Evolutionary conservation across 2,329 filamentous ascomycete species (phyloP).

Genomic region (Leptographium radiaticola): DNA sequence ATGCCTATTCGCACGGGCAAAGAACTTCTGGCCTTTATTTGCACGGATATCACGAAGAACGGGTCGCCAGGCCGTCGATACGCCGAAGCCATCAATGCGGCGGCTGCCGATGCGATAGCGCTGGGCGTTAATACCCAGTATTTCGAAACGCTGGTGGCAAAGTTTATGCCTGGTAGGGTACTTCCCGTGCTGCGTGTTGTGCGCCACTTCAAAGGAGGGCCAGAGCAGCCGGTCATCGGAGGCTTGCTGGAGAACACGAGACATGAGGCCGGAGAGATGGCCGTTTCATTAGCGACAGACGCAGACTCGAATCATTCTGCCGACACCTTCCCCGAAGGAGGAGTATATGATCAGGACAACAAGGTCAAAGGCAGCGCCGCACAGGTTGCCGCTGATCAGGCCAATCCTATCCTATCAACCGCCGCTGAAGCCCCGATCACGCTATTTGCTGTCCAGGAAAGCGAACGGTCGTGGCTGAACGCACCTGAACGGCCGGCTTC

Average conservation of each 20-base stretch:
- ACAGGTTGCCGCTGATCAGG: neutral
- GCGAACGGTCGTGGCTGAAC: neutral
- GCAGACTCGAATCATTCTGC: neutral
- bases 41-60: neutral
- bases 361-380: neutral
- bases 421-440: neutral
- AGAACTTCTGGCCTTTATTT: neutral
- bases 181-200: neutral
- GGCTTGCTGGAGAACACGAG: neutral
- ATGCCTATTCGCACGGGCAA: neutral
- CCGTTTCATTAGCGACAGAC: neutral
- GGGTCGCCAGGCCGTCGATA: neutral
- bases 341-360: neutral
- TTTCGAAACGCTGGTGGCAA: slow-evolving; percentile 2
- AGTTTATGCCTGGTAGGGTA: slow-evolving; percentile 1
- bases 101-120: slow-evolving; percentile 4
- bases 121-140: slow-evolving; percentile 1
- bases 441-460: neutral
- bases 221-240: neutral
- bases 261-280: neutral
- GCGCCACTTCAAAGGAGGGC: neutral
- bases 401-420: neutral
- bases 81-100: slow-evolving; percentile 1
- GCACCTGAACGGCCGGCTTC: neutral
- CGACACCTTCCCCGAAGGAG: neutral